Conservation (phyloP, 2,329 filamentous ascomycete genomes). For the Sphaerulina musiva region DNA sequence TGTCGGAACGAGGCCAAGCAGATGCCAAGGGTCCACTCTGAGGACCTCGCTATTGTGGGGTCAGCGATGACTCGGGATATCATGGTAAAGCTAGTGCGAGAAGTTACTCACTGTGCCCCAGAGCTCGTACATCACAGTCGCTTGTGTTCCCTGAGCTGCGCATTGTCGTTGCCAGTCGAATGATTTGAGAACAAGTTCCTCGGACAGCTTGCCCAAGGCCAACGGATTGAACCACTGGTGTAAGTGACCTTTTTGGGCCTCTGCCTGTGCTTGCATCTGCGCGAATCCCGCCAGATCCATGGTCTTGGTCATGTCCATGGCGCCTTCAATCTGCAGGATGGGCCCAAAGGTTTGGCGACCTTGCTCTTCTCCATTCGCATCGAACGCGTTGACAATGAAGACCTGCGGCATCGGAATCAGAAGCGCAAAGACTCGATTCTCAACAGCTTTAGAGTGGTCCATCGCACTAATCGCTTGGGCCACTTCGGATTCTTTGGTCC, state of each 20-base stretch:
- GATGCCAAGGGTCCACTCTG: conserved; percentile 1
- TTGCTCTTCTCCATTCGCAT: conserved; percentile 1
- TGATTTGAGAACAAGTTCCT: neutral
- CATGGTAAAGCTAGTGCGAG: neutral
- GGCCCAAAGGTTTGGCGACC: conserved; percentile 2
- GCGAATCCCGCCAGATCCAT: conserved; percentile 2
- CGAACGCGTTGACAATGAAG: conserved; percentile 1
- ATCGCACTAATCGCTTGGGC: neutral
- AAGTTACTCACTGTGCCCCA: conserved; percentile 1
- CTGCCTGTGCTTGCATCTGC: conserved; percentile 1
- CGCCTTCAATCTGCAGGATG: neutral
- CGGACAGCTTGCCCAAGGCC: neutral
- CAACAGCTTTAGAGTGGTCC: neutral
- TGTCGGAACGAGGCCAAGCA: conserved; percentile 2
- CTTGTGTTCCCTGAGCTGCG: neutral
- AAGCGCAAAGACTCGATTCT: neutral
- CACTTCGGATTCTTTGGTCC: neutral
- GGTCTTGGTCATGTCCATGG: neutral
- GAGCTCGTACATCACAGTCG: conserved; percentile 5
- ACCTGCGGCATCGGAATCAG: neutral
- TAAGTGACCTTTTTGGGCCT: neutral
- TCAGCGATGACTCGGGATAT: neutral
- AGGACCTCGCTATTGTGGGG: neutral
- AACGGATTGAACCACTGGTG: conserved; percentile 1
- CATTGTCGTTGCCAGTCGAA: conserved; percentile 3